Base-by-base conservation (phyloP, 164 flowering plant genomes). In the Akebia trifoliata region DNA sequence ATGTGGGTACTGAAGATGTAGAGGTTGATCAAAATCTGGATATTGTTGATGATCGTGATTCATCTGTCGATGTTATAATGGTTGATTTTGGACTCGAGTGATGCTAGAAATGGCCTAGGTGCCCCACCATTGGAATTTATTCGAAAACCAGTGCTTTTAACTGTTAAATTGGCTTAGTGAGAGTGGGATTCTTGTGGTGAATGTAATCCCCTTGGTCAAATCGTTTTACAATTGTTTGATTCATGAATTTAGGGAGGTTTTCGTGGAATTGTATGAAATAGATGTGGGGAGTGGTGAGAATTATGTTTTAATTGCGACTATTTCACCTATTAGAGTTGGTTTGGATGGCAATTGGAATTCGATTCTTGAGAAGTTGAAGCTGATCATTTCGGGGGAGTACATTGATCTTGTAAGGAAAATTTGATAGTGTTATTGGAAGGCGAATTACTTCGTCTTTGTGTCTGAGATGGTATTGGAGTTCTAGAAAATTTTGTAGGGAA, bases 1-100 rank as follows among this genome's bases (percentile, higher is more conserved):
- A n/a, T n/a, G n/a, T n/a, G n/a, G n/a, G n/a, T n/a, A n/a, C n/a
- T n/a, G n/a, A n/a, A n/a, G 51, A 42, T 37, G 45, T 12, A 1
- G 57, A 44, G 8, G 48, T 26, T 58, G 34, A 29, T 46, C 11
- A 34, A 6, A 1, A 15, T 34, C 6, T 40, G 46, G 54, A 18
- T 32, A 48, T 15, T 26, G 35, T 34, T 20, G 54, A 25, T 52
- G 54, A 28, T 17, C 18, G 26, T 54, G 68, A 48, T 21, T 24
- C 25, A 21, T 55, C 63, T 43, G 72, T 82, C 59, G 85, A 90
- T 70, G 88, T 81, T 12, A 64, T 93, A 8, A 76, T 85, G 90
- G 85, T 89, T 56, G 98, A 93, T 76, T n/a, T 66, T 93, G 71
- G 98, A 93, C 75, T 78, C 88, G 0, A 56, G 68, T 66, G 94